Evolutionary conservation across 169 alveolate genomes (phyloP).

Genomic region (Eimeria acervulina): DNA sequence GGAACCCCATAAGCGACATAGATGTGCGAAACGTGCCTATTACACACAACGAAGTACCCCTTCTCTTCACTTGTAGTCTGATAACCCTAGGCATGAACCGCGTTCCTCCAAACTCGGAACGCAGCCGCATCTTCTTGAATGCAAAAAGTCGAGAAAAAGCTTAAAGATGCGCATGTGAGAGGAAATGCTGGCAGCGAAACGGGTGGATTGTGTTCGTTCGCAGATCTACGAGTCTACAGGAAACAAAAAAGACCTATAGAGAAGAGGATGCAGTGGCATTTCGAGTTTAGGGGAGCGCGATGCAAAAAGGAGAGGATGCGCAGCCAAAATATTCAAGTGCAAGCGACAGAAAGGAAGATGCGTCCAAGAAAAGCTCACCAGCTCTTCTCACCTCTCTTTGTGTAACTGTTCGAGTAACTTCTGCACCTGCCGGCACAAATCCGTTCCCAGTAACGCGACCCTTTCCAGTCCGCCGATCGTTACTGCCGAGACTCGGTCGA

Average conservation of each 20-base stretch:
- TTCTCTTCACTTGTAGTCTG: neutral
- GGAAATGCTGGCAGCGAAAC: neutral
- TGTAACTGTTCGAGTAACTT: constrained; percentile 27
- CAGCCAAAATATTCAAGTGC: neutral
- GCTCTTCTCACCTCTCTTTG: constrained; percentile 9
- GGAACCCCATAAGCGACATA: constrained; percentile 23
- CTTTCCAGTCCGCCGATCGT: neutral
- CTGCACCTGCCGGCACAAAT: constrained; percentile 68
- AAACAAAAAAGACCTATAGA: neutral
- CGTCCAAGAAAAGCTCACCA: neutral
- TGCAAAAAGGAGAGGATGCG: neutral
- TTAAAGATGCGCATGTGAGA: neutral
- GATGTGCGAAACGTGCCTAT: constrained; percentile 1
- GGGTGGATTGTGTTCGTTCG: neutral
- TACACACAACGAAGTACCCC: neutral
- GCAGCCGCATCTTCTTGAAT: neutral
- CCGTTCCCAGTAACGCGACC: neutral
- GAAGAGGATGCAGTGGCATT: neutral
- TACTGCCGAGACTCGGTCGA: neutral
- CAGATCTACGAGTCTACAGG: neutral
- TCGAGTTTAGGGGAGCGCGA: neutral
- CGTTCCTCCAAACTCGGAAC: neutral
- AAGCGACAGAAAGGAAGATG: neutral
- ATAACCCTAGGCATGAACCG: neutral
- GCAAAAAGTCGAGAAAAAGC: no score